Conservation (phyloP, 306 rosid species). For the Castanea mollissima region DNA sequence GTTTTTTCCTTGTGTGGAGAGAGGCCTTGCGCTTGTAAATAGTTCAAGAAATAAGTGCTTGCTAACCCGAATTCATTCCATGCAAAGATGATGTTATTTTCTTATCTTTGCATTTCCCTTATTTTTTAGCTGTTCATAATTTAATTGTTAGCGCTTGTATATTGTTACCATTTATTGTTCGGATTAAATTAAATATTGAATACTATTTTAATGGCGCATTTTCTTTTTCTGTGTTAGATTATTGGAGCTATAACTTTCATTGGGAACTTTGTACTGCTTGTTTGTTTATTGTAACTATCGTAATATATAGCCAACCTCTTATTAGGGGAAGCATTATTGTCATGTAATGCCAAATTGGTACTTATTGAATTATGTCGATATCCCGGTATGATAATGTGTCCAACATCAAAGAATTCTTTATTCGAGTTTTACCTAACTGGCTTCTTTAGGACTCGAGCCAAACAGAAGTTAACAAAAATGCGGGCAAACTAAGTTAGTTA, state of each 20-base stretch:
- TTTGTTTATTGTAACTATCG: not conserved
- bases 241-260: not conserved
- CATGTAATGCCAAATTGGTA: no score
- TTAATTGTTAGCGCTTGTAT: not conserved
- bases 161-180: not conserved
- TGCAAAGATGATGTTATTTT: not conserved
- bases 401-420: not conserved
- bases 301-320: not conserved
- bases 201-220: not conserved
- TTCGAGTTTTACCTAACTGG: not conserved
- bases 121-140: no score
- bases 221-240: not conserved
- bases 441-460: not conserved
- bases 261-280: no score
- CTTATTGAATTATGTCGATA: no score
- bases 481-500: not conserved
- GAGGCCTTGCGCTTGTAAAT: constrained; percentile 24
- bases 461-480: not conserved
- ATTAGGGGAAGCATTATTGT: not conserved
- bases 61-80: constrained; percentile 14
- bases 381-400: not conserved
- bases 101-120: not conserved
- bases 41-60: constrained; percentile 32
- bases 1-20: constrained; percentile 21
- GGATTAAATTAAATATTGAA: not conserved